Evolutionary conservation across 2,329 filamentous ascomycete species (phyloP).

Genomic region (Lachnellula suecica): DNA sequence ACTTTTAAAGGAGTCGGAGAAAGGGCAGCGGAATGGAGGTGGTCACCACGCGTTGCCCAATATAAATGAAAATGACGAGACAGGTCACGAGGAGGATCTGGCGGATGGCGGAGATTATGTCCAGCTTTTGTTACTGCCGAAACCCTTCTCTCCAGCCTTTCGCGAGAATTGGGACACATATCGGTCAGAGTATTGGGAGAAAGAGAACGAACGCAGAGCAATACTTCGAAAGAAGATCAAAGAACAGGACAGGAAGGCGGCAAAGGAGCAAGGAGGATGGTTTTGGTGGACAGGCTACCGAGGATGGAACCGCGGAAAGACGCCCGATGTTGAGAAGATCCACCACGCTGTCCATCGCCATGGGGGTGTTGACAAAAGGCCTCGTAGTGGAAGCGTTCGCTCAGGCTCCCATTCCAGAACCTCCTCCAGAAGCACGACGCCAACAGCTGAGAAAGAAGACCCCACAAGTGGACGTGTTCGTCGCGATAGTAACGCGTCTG

Average conservation of each 20-base stretch:
- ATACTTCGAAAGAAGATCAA: conserved; percentile 69
- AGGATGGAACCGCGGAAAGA: conserved; percentile 41
- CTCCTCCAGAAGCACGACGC: conserved; percentile 36
- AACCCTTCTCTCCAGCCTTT: conserved; percentile 92
- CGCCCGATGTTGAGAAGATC: conserved; percentile 31
- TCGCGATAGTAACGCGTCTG: conserved; percentile 29
- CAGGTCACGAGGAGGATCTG: conserved; percentile 81
- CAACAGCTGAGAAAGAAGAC: conserved; percentile 31
- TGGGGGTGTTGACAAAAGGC: conserved; percentile 25
- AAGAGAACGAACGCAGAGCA: conserved; percentile 85
- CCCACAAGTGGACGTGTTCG: conserved; percentile 23
- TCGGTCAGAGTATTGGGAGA: conserved; percentile 93
- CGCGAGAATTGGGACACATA: conserved; percentile 97
- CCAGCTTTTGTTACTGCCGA: conserved; percentile 85
- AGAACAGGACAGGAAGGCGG: conserved; percentile 65
- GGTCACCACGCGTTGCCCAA: conserved; percentile 39
- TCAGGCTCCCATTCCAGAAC: conserved; percentile 32
- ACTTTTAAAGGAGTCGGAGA: conserved; percentile 59
- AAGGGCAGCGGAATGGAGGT: conserved; percentile 49
- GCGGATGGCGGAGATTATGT: conserved; percentile 88
- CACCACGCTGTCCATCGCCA: conserved; percentile 28
- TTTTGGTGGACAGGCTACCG: conserved; percentile 85
- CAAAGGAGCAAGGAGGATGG: conserved; percentile 68
- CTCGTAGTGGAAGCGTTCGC: conserved; percentile 29
- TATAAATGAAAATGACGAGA: conserved; percentile 56